Evolutionary conservation across 2,329 filamentous ascomycete genomes (phyloP).

Genomic region (Aspergillus versicolor): DNA sequence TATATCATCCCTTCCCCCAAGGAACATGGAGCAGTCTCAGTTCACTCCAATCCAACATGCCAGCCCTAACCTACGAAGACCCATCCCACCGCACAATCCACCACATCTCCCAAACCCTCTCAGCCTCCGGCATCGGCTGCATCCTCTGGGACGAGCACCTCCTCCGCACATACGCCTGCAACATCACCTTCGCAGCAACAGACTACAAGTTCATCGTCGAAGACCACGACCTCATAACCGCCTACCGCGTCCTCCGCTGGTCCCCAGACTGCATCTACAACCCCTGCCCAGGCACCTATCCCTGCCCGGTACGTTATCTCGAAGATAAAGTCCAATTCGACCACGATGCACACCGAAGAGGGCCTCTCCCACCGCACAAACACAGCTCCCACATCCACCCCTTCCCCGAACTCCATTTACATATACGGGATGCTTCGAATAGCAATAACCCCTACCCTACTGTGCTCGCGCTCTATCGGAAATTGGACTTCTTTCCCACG

Average conservation of each 20-base stretch:
- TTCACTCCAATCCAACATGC: neutral
- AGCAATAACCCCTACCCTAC: neutral
- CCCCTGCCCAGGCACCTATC: neutral
- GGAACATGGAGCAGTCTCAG: neutral
- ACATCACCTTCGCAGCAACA: neutral
- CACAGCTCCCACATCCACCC: neutral
- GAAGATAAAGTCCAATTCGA: neutral
- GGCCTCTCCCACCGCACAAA: too few species aligned
- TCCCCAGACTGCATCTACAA: neutral
- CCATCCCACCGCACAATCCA: neutral
- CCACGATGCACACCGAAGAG: neutral
- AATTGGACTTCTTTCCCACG: neutral
- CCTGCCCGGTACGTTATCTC: neutral
- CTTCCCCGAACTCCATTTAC: neutral
- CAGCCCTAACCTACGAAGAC: neutral
- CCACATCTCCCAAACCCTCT: neutral
- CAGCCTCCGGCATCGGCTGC: neutral
- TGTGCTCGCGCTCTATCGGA: neutral
- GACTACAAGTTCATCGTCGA: slow-evolving; percentile 4
- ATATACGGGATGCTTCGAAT: neutral
- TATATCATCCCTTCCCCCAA: too few species aligned
- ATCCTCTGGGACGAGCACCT: slow-evolving; percentile 3
- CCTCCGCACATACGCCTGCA: neutral
- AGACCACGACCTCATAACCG: neutral
- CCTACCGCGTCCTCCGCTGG: neutral